Evolutionary conservation across 2,329 filamentous ascomycete genomes (phyloP).

Genomic region (Diaporthe vaccinii): DNA sequence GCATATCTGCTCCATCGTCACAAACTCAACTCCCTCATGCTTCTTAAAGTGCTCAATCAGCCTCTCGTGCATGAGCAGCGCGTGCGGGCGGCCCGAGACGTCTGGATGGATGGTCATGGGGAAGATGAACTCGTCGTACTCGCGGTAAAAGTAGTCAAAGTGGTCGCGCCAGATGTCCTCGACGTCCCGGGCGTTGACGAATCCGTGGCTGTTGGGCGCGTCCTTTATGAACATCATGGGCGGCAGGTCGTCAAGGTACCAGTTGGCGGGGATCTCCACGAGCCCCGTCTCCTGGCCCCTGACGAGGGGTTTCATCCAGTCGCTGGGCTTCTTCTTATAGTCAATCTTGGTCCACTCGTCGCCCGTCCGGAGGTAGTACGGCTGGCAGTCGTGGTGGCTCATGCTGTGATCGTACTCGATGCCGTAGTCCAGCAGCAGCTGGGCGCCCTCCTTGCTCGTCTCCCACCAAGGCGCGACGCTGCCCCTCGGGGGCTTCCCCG

Average conservation of each 20-base stretch:
- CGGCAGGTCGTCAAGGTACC: conserved; percentile 73
- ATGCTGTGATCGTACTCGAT: conserved; percentile 79
- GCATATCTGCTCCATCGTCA: conserved; percentile 78
- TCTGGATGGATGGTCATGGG: conserved; percentile 84
- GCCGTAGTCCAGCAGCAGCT: conserved; percentile 74
- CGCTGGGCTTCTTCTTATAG: conserved; percentile 69
- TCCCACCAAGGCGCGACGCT: conserved; percentile 84
- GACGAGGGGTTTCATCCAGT: conserved; percentile 75
- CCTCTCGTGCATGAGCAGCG: conserved; percentile 60
- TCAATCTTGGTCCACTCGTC: conserved; percentile 77
- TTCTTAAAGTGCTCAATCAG: conserved; percentile 74
- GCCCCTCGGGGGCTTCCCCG: conserved; percentile 78
- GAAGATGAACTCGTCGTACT: conserved; percentile 83
- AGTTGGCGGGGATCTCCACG: conserved; percentile 73
- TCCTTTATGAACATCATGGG: conserved; percentile 79
- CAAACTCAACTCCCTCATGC: conserved; percentile 73
- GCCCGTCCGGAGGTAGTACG: conserved; percentile 73
- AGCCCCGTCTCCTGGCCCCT: conserved; percentile 71
- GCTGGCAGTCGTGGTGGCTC: conserved; percentile 73
- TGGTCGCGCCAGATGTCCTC: conserved; percentile 77
- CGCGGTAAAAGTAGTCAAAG: conserved; percentile 81
- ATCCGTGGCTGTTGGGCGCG: conserved; percentile 72
- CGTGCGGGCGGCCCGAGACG: conserved; percentile 78
- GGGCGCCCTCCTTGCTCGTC: conserved; percentile 74
- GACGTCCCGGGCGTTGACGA: conserved; percentile 66